Base-by-base conservation (phyloP, 2,329 filamentous ascomycete genomes). In the Arthrobotrys megalospora region DNA sequence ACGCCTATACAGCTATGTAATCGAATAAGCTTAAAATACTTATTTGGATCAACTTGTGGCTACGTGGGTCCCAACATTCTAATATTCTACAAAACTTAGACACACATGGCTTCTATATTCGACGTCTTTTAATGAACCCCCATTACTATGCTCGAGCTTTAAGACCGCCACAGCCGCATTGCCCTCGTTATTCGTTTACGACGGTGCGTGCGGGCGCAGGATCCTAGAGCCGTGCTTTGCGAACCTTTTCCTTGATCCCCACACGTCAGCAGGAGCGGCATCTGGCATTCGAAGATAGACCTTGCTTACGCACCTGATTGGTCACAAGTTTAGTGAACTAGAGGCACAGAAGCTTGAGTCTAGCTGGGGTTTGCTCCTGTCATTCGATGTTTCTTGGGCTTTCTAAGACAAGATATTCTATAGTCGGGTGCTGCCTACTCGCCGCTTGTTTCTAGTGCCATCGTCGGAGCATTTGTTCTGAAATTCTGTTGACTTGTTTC, bases 251-350 rank as follows among this genome's bases (percentile, higher is more conserved):
- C 48, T 16, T 60, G 11, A 50, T 43, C 34, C 43, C 53, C 55
- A 52, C 52, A 60, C 52, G 73, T 77, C 67, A 77, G 73, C 73
- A 77, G 32, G 43, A 73, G 58, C 73, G 60, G 73, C 73, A 77
- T 71, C 65, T 67, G 14, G 73, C 60, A 71, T 66, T 58, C 45
- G 43, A 60, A 19, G 14, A 8, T 21, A 36, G 48, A 48, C 60
- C 73, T 34, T 70, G 66, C 52, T 71, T 34, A 38, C 41, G 24
- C 38, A 65, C n/a, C 14, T 77, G 65, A 77, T 77, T 77, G 73
- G 73, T 66, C 45, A 43, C 16, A 34, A 7, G 3, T 14, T 19
- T 19, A 21, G 45, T 32, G 43, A 43, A 28, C 10, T 19, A 53
- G 34, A 48, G 60, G 41, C 47, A 60, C 28, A 21, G 28, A 66